A percentile compares a stretch with the other conserved stretches of the same genome.
Evolutionary conservation across 2,329 filamentous ascomycete species (phyloP).

Genomic region (Neoascochyta sp.): DNA sequence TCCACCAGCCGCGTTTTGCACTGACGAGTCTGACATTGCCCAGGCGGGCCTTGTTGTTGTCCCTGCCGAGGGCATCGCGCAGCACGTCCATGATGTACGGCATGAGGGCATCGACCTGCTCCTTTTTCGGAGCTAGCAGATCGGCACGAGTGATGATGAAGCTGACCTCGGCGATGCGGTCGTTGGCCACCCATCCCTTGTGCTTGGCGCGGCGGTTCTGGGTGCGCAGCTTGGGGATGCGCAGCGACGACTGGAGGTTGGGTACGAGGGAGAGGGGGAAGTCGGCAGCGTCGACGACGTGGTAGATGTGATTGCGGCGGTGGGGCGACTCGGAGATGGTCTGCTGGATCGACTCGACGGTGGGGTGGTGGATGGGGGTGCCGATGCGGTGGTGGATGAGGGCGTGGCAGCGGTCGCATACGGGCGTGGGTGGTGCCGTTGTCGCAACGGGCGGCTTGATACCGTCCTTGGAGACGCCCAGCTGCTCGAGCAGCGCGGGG

Average conservation of each 20-base stretch:
- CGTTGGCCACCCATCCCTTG: conserved; percentile 61
- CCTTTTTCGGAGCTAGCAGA: conserved; percentile 76
- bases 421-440: conserved; percentile 44
- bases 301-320: conserved; percentile 90
- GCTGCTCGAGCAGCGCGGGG: conserved; percentile 23
- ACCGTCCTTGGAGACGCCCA: conserved; percentile 25
- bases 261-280: conserved; percentile 92
- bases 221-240: conserved; percentile 70
- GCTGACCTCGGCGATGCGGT: conserved; percentile 69
- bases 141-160: conserved; percentile 91
- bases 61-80: conserved; percentile 67
- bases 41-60: conserved; percentile 68
- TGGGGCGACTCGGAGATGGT: conserved; percentile 87
- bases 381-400: conserved; percentile 72
- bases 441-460: conserved; percentile 9
- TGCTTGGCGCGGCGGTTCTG: conserved; percentile 73
- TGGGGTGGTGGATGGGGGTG: conserved; percentile 72
- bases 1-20: conserved; percentile 86
- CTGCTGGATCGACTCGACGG: conserved; percentile 72
- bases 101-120: conserved; percentile 81
- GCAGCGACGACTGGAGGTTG: conserved; percentile 65
- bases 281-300: conserved; percentile 90
- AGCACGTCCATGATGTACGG: conserved; percentile 76
- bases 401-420: conserved; percentile 86
- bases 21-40: conserved; percentile 87